Evolutionary conservation across 2,329 filamentous ascomycete species (phyloP), one percentile per base, ranked within the genome.

Genomic region (Diplodia seriata): DNA sequence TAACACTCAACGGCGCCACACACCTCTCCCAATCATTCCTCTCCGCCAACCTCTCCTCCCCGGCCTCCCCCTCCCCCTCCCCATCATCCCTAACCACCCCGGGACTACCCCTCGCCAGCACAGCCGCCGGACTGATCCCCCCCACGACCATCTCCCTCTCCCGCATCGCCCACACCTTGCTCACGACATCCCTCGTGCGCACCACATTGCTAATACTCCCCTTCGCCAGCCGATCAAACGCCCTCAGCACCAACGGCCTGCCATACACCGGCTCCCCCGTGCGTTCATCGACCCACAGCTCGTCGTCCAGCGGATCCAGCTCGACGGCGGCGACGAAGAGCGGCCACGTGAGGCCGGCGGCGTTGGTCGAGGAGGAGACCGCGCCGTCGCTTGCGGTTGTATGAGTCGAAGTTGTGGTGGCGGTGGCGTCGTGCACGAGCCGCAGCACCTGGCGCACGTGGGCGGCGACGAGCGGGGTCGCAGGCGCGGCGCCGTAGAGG

Each of bases 131-230:
- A 69, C 62, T n/a, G n/a, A n/a, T 59, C 31, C 68, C 31, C 7
- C 31, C 18, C 20, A 54, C 49, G 71, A 73, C 6, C 40, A 43
- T 43, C 69, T 71, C 74, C 38, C 74, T 69, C 62, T 85, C 82
- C 26, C 83, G 76, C 53, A 78, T 78, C 67, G 80, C 78, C 83
- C 83, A 85, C 12, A 85, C 77, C 54, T 81, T 83, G 11, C 79
- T 76, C 63, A 85, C 82, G 3, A 85, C 83, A 0, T 80, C 78
- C 12, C 80, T 75, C 8, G 81, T 83, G 23, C 81, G 77, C 11
- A 79, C 76, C 7, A 84, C 76, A 55, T 85, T 85, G 0, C 83
- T 73, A 1, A 81, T 29, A 18, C 67, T 82, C 0, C 76, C 79
- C 26, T 79, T 76, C 0, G 77, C 74, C 76, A 84, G 80, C 1